Evolutionary conservation across 495 filamentous ascomycete genomes (phyloP).

Genomic region (Penicillium bialowiezense): DNA sequence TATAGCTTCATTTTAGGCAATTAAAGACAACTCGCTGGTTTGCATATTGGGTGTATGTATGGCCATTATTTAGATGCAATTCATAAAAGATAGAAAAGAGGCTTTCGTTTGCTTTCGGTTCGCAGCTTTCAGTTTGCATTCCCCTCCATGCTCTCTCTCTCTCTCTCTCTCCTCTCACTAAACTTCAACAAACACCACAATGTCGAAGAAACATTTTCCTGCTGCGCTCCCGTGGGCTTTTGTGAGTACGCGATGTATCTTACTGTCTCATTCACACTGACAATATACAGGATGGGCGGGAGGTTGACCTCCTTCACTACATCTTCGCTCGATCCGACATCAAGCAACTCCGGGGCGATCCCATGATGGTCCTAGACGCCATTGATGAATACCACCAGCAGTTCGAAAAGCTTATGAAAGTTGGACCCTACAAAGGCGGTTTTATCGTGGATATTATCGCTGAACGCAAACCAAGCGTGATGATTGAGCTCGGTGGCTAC

Average conservation of each 20-base stretch:
- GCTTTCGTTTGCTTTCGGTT: too few relatives aligned
- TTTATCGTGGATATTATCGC: slow-evolving; percentile 59
- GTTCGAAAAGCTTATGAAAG: slow-evolving; percentile 66
- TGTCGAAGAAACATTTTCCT: neutral
- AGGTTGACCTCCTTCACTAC: slow-evolving; percentile 64
- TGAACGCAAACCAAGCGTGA: slow-evolving; percentile 54
- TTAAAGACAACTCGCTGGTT: too few relatives aligned
- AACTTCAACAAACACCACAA: too few relatives aligned
- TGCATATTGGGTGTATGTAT: too few relatives aligned
- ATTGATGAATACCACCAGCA: slow-evolving; percentile 50
- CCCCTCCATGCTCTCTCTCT: too few relatives aligned
- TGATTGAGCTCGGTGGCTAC: slow-evolving; percentile 75
- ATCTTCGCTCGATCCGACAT: slow-evolving; percentile 53
- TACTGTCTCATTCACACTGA: neutral
- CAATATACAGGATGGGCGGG: slow-evolving; percentile 54
- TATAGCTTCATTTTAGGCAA: too few relatives aligned
- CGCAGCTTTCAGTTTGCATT: too few relatives aligned
- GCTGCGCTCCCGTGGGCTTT: neutral
- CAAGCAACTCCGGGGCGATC: slow-evolving; percentile 53
- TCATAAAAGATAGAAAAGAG: too few relatives aligned
- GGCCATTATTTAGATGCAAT: too few relatives aligned
- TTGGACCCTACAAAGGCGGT: slow-evolving; percentile 63
- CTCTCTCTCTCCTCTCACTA: too few relatives aligned
- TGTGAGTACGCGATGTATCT: neutral
- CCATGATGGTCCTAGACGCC: slow-evolving; percentile 51